These are phyloP conservation scores for Pestalotiopsis sp. DNA, from an alignment of 2,329 filamentous ascomycete species.

Conservation along the genomic window DNA sequence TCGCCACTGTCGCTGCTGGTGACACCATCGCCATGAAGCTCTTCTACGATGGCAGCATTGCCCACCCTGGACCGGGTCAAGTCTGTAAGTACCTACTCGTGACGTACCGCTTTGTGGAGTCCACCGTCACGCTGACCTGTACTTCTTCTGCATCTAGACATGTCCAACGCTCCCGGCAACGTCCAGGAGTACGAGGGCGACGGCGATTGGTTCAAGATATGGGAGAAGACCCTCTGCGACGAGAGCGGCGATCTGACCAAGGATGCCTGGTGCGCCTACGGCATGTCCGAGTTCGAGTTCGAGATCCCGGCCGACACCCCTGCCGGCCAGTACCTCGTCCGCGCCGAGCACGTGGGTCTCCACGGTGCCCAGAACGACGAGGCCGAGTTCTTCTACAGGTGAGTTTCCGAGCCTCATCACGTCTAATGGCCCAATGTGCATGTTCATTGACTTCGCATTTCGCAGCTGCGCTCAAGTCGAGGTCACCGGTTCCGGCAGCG, in stretches of 20 bases:
- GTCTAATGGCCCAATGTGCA: too few relatives aligned
- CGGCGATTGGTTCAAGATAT: conserved; percentile 21
- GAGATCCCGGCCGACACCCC: conserved; percentile 18
- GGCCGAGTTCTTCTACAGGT: conserved; percentile 8
- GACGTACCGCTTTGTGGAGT: too few relatives aligned
- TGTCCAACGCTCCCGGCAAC: conserved; percentile 1
- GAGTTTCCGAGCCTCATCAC: too few relatives aligned
- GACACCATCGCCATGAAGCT: conserved; percentile 2
- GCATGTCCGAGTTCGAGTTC: conserved; percentile 21
- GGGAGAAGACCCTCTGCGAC: conserved; percentile 14
- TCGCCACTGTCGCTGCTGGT: background rate
- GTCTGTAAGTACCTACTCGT: conserved; percentile 4
- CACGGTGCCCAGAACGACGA: conserved; percentile 24
- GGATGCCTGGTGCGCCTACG: conserved; percentile 22
- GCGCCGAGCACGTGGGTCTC: conserved; percentile 24
- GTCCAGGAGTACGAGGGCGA: conserved; percentile 19
- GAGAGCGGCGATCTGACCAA: background rate
- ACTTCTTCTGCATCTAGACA: background rate
- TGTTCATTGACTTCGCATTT: too few relatives aligned
- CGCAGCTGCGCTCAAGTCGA: conserved; percentile 20
- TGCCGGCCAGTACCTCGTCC: conserved; percentile 24
- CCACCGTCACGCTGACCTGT: too few relatives aligned
- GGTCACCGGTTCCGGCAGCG: conserved; percentile 21
- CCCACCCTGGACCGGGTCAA: conserved; percentile 15
- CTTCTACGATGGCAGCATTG: conserved; percentile 4